A percentile compares a stretch with the other conserved stretches of the same genome.
Conservation (phyloP, 345 rosid genomes). For the Citrus medica region DNA sequence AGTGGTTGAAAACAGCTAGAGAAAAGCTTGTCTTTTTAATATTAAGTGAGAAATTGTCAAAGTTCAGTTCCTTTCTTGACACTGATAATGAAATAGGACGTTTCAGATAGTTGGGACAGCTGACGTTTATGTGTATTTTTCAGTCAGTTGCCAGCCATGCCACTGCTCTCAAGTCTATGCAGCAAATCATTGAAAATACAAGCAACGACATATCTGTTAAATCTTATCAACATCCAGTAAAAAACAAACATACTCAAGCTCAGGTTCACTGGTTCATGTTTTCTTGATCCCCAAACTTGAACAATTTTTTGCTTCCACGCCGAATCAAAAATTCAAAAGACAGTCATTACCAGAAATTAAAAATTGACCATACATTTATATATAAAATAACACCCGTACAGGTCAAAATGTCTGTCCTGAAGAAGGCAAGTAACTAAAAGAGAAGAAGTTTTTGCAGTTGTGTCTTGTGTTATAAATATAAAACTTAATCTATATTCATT, state of each 20-base stretch:
- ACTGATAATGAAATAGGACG: constrained; percentile 12
- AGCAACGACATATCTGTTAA: background rate
- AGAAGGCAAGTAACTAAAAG: constrained; percentile 4
- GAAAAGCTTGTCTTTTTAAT: background rate
- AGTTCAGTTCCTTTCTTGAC: constrained; percentile 7
- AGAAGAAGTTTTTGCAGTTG: background rate
- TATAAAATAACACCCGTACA: background rate
- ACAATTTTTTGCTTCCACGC: background rate
- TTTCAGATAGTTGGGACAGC: background rate
- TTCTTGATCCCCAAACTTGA: background rate
- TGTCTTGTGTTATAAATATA: background rate
- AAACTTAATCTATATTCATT: background rate
- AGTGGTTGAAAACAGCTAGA: constrained; percentile 31
- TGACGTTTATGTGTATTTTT: background rate
- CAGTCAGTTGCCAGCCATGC: background rate
- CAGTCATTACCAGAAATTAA: background rate
- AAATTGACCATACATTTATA: background rate
- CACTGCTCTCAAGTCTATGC: background rate
- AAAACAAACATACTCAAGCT: constrained; percentile 1
- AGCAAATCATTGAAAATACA: background rate
- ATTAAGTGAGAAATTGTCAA: constrained; percentile 21
- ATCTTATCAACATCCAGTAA: background rate
- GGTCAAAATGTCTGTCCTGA: background rate
- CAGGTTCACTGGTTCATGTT: background rate
- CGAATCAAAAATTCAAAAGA: background rate